Evolutionary conservation across 202 grass and related monocot genomes (phyloP).

Genomic region (Zizania palustris): DNA sequence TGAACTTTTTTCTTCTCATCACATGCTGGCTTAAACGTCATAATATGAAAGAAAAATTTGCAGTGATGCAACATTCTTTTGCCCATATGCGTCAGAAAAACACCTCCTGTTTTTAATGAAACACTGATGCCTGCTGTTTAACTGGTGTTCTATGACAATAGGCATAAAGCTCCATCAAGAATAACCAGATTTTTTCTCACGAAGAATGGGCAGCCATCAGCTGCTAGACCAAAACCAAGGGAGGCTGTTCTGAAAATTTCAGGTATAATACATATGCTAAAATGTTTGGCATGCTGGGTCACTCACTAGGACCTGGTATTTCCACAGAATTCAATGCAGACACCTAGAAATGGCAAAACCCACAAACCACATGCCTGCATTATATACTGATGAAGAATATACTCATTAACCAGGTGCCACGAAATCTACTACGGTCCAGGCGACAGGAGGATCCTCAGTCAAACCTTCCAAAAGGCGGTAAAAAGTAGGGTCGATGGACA

Average conservation of each 20-base stretch:
- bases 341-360: not conserved
- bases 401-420: conserved; percentile 39
- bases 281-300: not conserved
- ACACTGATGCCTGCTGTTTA: conserved; percentile 4
- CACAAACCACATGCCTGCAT: conserved; percentile 5
- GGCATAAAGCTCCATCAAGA: conserved; percentile 61
- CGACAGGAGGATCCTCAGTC: conserved; percentile 41
- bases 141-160: conserved; percentile 42
- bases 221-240: conserved; percentile 54
- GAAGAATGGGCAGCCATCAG: conserved; percentile 58
- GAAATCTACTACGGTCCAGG: conserved; percentile 43
- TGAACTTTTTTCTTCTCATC: not conserved
- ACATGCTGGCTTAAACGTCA: not conserved
- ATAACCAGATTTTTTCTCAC: conserved; percentile 60
- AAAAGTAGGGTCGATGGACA: not conserved
- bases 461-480: conserved; percentile 52
- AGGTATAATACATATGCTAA: conserved; percentile 16
- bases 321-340: not conserved
- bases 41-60: not conserved
- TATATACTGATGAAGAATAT: not conserved
- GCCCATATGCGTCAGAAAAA: conserved; percentile 9
- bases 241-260: conserved; percentile 57
- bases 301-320: not conserved
- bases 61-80: not conserved
- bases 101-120: not conserved